Percentiles rank a stretch among this genome's conserved stretches.
phyloP scores from a whole-genome alignment of 1,284 basidiomycete species.

The Cryptococcus depauperatus region DNA sequence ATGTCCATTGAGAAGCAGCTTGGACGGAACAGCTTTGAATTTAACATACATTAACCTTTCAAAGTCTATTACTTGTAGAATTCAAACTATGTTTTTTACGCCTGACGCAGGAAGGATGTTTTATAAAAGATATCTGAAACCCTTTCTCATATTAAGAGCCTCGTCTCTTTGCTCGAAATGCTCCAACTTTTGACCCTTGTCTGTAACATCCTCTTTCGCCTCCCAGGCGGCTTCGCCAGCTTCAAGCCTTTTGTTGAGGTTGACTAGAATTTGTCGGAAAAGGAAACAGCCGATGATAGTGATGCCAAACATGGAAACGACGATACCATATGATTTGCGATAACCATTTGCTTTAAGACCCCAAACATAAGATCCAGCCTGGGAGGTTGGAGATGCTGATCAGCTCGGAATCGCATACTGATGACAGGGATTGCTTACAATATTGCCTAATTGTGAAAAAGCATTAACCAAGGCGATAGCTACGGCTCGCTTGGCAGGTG shows the following conservation, averaged over 20 bases:
- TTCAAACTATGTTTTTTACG: too few species aligned
- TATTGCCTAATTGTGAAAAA: constrained; percentile 45
- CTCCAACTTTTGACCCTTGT: constrained; percentile 46
- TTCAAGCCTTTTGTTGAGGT: constrained; percentile 34
- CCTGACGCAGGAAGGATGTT: too few species aligned
- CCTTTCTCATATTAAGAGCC: constrained; percentile 42
- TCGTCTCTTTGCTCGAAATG: constrained; percentile 38
- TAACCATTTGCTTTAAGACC: constrained; percentile 27
- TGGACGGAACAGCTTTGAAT: too few species aligned
- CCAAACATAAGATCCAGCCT: constrained; percentile 57
- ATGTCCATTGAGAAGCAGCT: too few species aligned
- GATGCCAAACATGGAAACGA: constrained; percentile 30
- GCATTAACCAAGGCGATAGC: constrained; percentile 41
- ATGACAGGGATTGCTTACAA: too few species aligned
- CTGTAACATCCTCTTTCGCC: constrained; percentile 16
- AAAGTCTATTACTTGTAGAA: too few species aligned
- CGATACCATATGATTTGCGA: constrained; percentile 36
- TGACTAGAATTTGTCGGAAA: constrained; percentile 29
- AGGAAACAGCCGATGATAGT: constrained; percentile 26
- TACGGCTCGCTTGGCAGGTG: constrained; percentile 36
- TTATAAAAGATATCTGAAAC: constrained; percentile 47
- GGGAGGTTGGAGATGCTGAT: too few species aligned
- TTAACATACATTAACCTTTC: too few species aligned
- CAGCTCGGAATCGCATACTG: too few species aligned
- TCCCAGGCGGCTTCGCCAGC: constrained; percentile 29